These are phyloP conservation scores for Xerocomus potaroensis DNA, from an alignment of 768 basidiomycete species.

Conservation along the genomic window DNA sequence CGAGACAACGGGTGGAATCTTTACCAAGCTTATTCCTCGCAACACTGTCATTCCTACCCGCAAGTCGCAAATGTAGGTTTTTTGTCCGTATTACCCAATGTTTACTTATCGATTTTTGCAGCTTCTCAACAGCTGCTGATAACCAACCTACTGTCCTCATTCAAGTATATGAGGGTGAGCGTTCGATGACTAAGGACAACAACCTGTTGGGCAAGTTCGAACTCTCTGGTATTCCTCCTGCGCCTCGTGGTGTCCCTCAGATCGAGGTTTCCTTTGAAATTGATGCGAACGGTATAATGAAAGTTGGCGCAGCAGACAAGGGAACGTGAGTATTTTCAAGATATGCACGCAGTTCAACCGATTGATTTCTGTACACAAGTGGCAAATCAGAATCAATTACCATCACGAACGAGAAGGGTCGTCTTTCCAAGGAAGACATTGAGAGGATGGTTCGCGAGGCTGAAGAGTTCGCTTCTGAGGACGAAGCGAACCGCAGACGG, in stretches of 20 bases:
- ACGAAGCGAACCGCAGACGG: conserved; percentile 74
- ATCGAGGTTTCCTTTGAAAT: conserved; percentile 97
- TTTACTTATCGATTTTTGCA: conserved; percentile 10
- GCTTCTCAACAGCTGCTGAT: conserved; percentile 80
- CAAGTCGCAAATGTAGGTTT: conserved; percentile 83
- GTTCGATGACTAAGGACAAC: conserved; percentile 97
- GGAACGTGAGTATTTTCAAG: conserved; percentile 59
- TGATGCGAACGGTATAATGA: conserved; percentile 94
- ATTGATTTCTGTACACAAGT: conserved; percentile 29
- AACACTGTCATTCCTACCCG: conserved; percentile 98
- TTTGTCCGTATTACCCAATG: not conserved
- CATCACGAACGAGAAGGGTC: conserved; percentile 95
- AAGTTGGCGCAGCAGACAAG: conserved; percentile 90
- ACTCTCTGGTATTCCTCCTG: conserved; percentile 86
- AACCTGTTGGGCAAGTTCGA: conserved; percentile 97
- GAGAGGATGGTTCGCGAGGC: conserved; percentile 95
- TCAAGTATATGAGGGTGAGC: conserved; percentile 97
- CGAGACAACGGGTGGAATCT: conserved; percentile 97
- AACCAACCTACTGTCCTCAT: conserved; percentile 95
- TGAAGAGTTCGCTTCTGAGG: conserved; percentile 83
- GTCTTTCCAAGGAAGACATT: conserved; percentile 84
- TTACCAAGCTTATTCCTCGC: conserved; percentile 95
- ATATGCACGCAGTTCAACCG: not conserved
- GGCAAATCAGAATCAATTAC: conserved; percentile 88
- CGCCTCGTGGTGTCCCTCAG: conserved; percentile 95